Evolutionary conservation across 495 filamentous ascomycete species (phyloP).

Genomic region (Penicillium canescens): DNA sequence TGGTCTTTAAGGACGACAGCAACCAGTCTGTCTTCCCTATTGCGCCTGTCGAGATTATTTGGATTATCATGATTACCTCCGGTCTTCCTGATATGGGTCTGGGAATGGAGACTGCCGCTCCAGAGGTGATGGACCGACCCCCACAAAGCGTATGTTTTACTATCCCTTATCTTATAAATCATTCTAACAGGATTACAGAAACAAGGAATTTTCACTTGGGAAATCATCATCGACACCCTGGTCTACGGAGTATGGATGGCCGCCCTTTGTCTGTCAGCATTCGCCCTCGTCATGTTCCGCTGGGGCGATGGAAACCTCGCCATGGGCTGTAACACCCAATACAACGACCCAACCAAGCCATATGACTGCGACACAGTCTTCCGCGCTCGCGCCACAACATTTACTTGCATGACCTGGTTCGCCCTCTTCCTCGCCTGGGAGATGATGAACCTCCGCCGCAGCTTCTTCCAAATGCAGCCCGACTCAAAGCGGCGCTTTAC

Average conservation of each 20-base stretch:
- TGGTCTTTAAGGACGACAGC: slow-evolving; percentile 65
- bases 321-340: slow-evolving; percentile 59
- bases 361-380: slow-evolving; percentile 65
- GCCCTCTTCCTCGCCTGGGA: slow-evolving; percentile 75
- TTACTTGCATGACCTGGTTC: slow-evolving; percentile 74
- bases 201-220: slow-evolving; percentile 67
- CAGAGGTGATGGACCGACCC: slow-evolving; percentile 67
- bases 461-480: slow-evolving; percentile 68
- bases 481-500: slow-evolving; percentile 51
- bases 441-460: slow-evolving; percentile 66
- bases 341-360: slow-evolving; percentile 30
- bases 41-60: slow-evolving; percentile 71
- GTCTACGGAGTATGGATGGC: slow-evolving; percentile 74
- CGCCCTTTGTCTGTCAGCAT: slow-evolving; percentile 63
- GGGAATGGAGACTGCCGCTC: slow-evolving; percentile 66
- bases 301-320: slow-evolving; percentile 69
- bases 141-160: slow-evolving; percentile 54
- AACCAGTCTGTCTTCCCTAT: slow-evolving; percentile 72
- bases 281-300: slow-evolving; percentile 64
- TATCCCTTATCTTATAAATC: neutral
- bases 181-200: slow-evolving; percentile 45
- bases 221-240: slow-evolving; percentile 67
- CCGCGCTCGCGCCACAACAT: slow-evolving; percentile 70
- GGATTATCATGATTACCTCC: slow-evolving; percentile 78
- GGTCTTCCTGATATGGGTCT: slow-evolving; percentile 74